These are phyloP conservation scores for Aspergillus nomiae DNA, from an alignment of 2,329 filamentous ascomycete genomes.

Conservation along the genomic window DNA sequence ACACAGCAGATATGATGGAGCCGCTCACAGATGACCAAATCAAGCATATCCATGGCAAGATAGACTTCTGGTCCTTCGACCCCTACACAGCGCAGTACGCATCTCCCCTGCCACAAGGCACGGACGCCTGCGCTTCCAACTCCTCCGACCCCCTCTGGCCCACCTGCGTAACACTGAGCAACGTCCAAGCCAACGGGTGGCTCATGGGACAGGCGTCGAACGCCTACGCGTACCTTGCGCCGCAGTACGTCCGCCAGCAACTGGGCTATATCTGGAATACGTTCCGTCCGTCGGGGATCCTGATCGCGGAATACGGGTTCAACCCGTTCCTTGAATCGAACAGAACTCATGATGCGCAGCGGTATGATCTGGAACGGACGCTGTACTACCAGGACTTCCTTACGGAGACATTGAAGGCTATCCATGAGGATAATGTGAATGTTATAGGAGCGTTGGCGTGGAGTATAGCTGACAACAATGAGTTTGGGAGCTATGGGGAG, in stretches of 20 bases:
- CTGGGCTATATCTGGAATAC: constrained; percentile 64
- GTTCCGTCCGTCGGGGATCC: constrained; percentile 50
- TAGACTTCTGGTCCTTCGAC: constrained; percentile 61
- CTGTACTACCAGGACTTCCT: constrained; percentile 59
- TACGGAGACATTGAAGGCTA: constrained; percentile 57
- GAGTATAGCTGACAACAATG: constrained; percentile 57
- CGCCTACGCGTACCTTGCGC: constrained; percentile 61
- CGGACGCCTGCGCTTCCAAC: constrained; percentile 53
- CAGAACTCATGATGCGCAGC: constrained; percentile 50
- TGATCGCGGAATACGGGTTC: constrained; percentile 60
- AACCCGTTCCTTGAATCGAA: constrained; percentile 51
- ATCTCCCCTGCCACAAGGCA: constrained; percentile 49
- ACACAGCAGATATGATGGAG: constrained; percentile 46
- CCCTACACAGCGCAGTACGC: constrained; percentile 61
- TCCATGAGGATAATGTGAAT: constrained; percentile 59
- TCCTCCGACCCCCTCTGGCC: constrained; percentile 49
- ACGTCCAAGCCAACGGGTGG: constrained; percentile 55
- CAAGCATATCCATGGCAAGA: constrained; percentile 51
- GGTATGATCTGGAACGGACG: constrained; percentile 57
- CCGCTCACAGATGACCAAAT: constrained; percentile 53
- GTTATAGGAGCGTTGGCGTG: constrained; percentile 59
- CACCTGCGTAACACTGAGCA: constrained; percentile 55
- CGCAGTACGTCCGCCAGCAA: constrained; percentile 48
- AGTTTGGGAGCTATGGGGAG: constrained; percentile 54
- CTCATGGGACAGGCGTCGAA: constrained; percentile 60